Evolutionary conservation across 176 grass and related monocot genomes (phyloP).

Genomic region (Tuctoria greenei): DNA sequence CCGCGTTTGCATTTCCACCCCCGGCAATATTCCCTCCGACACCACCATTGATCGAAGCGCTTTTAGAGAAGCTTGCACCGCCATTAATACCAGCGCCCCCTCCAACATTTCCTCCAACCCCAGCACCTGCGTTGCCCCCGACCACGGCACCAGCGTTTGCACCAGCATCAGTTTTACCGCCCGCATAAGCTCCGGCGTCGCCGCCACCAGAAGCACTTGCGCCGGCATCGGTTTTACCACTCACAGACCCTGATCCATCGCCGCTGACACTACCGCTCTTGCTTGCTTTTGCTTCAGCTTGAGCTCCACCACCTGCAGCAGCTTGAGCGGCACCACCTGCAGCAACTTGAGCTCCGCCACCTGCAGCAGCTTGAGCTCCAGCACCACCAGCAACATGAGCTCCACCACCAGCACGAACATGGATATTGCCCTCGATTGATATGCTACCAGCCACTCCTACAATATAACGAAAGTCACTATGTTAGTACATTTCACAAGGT

Average conservation of each 20-base stretch:
- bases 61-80: not conserved
- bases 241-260: not conserved
- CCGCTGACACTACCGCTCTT: not conserved
- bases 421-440: conserved; percentile 1
- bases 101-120: not conserved
- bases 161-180: not conserved
- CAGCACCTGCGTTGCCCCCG: too few relatives aligned
- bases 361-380: not conserved
- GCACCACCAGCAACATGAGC: too few relatives aligned
- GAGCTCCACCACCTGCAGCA: not conserved
- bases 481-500: not conserved
- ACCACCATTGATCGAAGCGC: not conserved
- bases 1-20: not conserved
- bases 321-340: not conserved
- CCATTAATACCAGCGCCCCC: not conserved
- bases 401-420: not conserved
- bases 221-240: not conserved
- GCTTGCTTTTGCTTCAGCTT: not conserved
- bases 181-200: not conserved
- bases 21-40: not conserved
- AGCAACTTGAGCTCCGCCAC: not conserved
- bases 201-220: not conserved
- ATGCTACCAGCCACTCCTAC: conserved; percentile 36
- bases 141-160: too few relatives aligned
- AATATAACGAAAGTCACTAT: not conserved